Base-by-base conservation (phyloP, 1,284 basidiomycete species). In the Pseudozyma flocculosa region DNA sequence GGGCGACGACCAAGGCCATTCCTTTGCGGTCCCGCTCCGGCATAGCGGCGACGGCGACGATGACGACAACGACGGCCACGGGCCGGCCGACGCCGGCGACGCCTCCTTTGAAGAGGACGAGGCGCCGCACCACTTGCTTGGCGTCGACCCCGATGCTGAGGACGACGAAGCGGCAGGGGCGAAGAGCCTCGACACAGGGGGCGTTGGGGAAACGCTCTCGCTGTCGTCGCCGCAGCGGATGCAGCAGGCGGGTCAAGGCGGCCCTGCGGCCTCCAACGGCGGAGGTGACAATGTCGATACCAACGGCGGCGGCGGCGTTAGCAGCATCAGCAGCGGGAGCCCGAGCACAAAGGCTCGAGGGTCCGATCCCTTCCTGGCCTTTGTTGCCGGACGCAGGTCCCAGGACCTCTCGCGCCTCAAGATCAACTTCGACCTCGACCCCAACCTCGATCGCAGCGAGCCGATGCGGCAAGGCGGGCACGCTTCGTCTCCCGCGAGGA, bases 361-460 rank as follows among this genome's bases (percentile, higher is more conserved):
- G 7, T 29, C 26, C 7, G 68, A 71, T 54, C 68, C 68, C 1
- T 71, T 71, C 50, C 48, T 71, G 15, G 65, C 65, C 1, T 71
- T 69, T 44, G 68, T 71, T 11, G 68, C 62, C 2, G 65, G 61
- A 10, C 43, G 61, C 4, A 52, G 55, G 30, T 65, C 55, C 24
- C 57, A 64, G 21, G 50, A 61, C 23, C 43, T 57, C 11, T 51
- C 57, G 19, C 48, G 50, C 26, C 30, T 43, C 29, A 43, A 29
- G 7, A 11, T 29, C 26, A 29, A 29, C 26, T 29, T 29, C 26
- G 11, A 29, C 26, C 15, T n/a, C 15, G 17, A n/a, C 19, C 37
- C 4, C 37, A 8, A 50, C 34, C 40, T 38, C 36, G n/a, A 48
- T 17, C 7, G 42, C 39, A 2, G 15, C 45, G 7, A 58, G 55